Conservation (phyloP, 352 stramenopile genomes). For the Pseudoperonospora humuli region DNA sequence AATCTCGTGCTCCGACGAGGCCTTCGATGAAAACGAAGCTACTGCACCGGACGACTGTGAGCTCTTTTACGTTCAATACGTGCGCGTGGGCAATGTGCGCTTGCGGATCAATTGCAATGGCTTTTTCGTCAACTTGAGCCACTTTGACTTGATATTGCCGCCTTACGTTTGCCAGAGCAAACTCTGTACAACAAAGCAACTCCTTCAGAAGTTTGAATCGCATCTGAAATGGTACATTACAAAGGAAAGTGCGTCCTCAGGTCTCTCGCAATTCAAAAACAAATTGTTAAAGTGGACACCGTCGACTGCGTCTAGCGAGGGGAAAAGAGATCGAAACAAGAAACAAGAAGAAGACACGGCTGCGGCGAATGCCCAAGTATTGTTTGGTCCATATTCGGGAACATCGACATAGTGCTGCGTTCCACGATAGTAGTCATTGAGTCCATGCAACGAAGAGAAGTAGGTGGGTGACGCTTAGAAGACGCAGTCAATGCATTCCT, state of each 20-base stretch:
- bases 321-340: conserved; percentile 62
- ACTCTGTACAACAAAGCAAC: conserved; percentile 73
- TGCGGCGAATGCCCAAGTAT: conserved; percentile 54
- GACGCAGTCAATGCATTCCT: conserved; percentile 52
- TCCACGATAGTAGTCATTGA: no score
- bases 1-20: no score
- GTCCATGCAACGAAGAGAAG: conserved; percentile 8
- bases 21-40: conserved; percentile 54
- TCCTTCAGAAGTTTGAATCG: conserved; percentile 80
- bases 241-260: conserved; percentile 75
- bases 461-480: conserved; percentile 25
- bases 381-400: conserved; percentile 73
- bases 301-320: conserved; percentile 18
- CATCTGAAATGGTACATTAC: no score
- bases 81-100: conserved; percentile 69
- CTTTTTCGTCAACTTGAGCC: conserved; percentile 79
- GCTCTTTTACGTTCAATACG: conserved; percentile 84
- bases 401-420: conserved; percentile 16
- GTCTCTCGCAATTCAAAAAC: conserved; percentile 83
- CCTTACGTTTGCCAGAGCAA: conserved; percentile 77
- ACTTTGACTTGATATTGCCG: conserved; percentile 71
- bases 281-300: conserved; percentile 78
- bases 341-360: conserved; percentile 48
- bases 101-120: conserved; percentile 79
- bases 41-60: conserved; percentile 46